phyloP scores from a whole-genome alignment of 176 grass and related monocot genomes.

The Aegilops bicornis region DNA sequence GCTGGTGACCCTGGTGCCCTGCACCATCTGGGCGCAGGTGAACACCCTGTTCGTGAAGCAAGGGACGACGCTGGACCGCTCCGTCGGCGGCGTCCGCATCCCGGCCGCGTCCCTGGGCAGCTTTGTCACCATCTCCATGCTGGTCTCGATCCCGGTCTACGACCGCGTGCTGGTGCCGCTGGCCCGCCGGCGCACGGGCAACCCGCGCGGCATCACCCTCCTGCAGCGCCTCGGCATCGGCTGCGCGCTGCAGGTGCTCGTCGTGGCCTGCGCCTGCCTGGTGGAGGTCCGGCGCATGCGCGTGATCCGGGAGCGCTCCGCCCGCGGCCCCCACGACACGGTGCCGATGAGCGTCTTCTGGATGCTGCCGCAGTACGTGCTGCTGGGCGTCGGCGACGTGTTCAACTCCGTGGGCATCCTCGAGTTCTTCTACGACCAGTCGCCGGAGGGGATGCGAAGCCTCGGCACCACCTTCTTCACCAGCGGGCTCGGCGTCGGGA shows the following conservation, averaged over 20 bases:
- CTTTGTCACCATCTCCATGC: conserved; percentile 62
- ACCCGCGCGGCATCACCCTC: conserved; percentile 74
- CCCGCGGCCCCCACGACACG: background rate
- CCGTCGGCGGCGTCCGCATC: conserved; percentile 35
- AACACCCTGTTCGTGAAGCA: conserved; percentile 87
- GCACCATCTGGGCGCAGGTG: conserved; percentile 68
- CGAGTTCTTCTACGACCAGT: conserved; percentile 90
- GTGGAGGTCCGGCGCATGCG: conserved; percentile 58
- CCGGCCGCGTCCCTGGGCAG: conserved; percentile 62
- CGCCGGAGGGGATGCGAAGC: conserved; percentile 72
- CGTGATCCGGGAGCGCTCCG: background rate
- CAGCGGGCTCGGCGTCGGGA: conserved; percentile 57
- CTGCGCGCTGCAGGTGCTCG: conserved; percentile 43
- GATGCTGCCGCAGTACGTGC: conserved; percentile 74
- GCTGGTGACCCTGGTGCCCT: conserved; percentile 61
- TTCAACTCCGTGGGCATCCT: conserved; percentile 71
- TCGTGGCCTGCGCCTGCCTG: conserved; percentile 44
- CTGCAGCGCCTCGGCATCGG: conserved; percentile 70
- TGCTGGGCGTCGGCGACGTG: conserved; percentile 70
- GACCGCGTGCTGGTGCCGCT: conserved; percentile 72
- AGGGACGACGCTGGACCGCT: conserved; percentile 66
- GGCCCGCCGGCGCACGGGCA: conserved; percentile 47
- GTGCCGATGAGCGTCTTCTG: conserved; percentile 82
- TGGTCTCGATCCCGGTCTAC: conserved; percentile 59
- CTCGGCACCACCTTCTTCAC: conserved; percentile 77